These are phyloP conservation scores for Ganoderma resinaceum DNA, from an alignment of 1,284 basidiomycete species.

Conservation along the genomic window DNA sequence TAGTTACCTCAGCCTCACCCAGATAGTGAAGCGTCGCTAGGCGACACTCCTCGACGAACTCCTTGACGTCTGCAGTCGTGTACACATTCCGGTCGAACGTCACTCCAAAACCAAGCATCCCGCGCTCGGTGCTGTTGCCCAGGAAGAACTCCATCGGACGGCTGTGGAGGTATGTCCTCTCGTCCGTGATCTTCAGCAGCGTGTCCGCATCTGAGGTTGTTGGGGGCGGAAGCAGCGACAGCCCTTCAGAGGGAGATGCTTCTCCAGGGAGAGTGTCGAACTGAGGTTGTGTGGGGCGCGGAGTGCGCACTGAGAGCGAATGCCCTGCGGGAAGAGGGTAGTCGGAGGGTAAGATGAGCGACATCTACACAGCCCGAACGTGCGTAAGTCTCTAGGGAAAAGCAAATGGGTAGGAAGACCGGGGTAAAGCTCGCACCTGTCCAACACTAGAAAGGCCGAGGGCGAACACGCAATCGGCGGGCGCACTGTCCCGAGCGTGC, in stretches of 20 bases:
- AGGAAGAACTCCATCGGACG: slow-evolving; percentile 34
- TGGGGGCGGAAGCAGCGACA: background rate
- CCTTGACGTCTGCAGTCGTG: slow-evolving; percentile 23
- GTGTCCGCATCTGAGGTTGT: slow-evolving; percentile 5
- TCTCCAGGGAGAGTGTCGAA: background rate
- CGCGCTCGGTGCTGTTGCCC: slow-evolving; percentile 27
- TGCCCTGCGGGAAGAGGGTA: slow-evolving; percentile 29
- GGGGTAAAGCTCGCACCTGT: slow-evolving; percentile 45
- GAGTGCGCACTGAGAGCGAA: slow-evolving; percentile 19
- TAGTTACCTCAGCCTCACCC: slow-evolving; percentile 2
- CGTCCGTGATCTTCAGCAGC: slow-evolving; percentile 20
- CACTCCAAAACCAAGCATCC: slow-evolving; percentile 23
- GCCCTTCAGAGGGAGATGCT: background rate
- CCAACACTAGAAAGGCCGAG: slow-evolving; percentile 52
- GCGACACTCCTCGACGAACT: slow-evolving; percentile 33
- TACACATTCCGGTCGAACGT: slow-evolving; percentile 36
- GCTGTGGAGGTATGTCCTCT: slow-evolving; percentile 30
- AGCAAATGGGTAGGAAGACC: background rate
- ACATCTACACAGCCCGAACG: slow-evolving; percentile 15
- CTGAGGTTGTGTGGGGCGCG: background rate
- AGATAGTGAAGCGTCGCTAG: slow-evolving; percentile 31
- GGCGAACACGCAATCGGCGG: slow-evolving; percentile 15
- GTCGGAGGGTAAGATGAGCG: slow-evolving; percentile 19
- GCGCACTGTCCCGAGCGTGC: slow-evolving; percentile 1
- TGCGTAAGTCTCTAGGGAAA: background rate